phyloP scores from a whole-genome alignment of 371 early-diverging fungal genomes.

The Mucor racemosus region DNA sequence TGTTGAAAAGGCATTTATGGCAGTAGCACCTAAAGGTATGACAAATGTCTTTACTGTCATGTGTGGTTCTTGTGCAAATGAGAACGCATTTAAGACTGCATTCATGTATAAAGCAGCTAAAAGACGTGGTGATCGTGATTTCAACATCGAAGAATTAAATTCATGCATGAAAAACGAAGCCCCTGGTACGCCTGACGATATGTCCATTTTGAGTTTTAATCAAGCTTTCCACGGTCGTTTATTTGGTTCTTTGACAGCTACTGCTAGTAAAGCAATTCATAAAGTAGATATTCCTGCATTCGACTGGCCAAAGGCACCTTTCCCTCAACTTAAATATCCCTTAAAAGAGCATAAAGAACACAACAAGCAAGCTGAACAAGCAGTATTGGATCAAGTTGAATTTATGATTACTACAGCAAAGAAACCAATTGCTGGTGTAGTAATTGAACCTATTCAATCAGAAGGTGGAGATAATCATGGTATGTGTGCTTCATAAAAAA shows the following conservation, averaged over 20 bases:
- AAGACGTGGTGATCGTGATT: conserved; percentile 55
- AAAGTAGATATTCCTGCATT: conserved; percentile 81
- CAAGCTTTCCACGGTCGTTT: conserved; percentile 77
- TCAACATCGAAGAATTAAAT: conserved; percentile 52
- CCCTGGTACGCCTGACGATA: conserved; percentile 72
- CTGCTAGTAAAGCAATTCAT: conserved; percentile 74
- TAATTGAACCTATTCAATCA: conserved; percentile 85
- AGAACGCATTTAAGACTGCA: conserved; percentile 81
- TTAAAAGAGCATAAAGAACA: conserved; percentile 57
- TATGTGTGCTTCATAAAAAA: conserved; percentile 9
- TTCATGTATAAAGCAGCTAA: conserved; percentile 72
- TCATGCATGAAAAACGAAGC: conserved; percentile 71
- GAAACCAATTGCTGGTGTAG: conserved; percentile 71
- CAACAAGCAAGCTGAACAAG: conserved; percentile 61
- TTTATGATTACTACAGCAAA: conserved; percentile 51
- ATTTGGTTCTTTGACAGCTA: conserved; percentile 75
- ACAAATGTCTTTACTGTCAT: conserved; percentile 78
- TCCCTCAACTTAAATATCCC: conserved; percentile 70
- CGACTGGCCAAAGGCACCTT: conserved; percentile 65
- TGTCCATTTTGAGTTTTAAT: conserved; percentile 71
- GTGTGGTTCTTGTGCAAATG: conserved; percentile 81
- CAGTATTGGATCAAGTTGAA: conserved; percentile 59
- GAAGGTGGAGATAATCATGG: conserved; percentile 85
- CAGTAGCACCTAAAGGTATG: conserved; percentile 72
- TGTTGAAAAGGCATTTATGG: conserved; percentile 70